Evolutionary conservation across 2,329 filamentous ascomycete genomes (phyloP).

Genomic region (Monilinia fructicola): DNA sequence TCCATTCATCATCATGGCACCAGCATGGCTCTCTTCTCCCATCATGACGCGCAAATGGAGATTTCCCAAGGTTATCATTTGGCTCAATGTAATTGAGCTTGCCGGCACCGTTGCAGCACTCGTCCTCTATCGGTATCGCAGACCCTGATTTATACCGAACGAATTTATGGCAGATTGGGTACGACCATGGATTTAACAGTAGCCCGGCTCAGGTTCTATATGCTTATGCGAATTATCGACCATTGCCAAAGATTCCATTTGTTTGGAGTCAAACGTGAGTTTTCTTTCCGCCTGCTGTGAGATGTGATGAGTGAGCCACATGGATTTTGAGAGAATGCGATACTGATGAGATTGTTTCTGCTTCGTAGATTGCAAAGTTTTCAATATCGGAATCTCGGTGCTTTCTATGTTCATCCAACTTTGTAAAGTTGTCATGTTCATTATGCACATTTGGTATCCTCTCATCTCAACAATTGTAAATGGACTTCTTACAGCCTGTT

Average conservation of each 20-base stretch:
- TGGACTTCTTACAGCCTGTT: slow-evolving; percentile 58
- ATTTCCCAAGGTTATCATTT: slow-evolving; percentile 47
- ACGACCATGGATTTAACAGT: slow-evolving; percentile 70
- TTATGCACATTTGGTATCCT: slow-evolving; percentile 71
- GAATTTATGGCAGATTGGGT: slow-evolving; percentile 71
- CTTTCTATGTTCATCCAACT: slow-evolving; percentile 75
- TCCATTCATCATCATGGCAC: slow-evolving; percentile 11
- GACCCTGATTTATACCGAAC: slow-evolving; percentile 72
- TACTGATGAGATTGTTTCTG: slow-evolving; percentile 21
- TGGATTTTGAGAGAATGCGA: background rate
- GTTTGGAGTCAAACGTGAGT: slow-evolving; percentile 74
- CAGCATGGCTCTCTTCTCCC: slow-evolving; percentile 15
- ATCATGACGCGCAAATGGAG: slow-evolving; percentile 46
- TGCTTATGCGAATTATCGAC: slow-evolving; percentile 68
- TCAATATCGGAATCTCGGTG: slow-evolving; percentile 74
- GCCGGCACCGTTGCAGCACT: slow-evolving; percentile 63
- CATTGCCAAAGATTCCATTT: slow-evolving; percentile 61
- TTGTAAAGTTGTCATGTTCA: slow-evolving; percentile 65
- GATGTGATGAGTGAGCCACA: background rate
- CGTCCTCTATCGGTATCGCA: slow-evolving; percentile 69
- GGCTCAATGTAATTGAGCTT: slow-evolving; percentile 65
- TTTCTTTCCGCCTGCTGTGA: background rate
- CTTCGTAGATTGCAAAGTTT: slow-evolving; percentile 67
- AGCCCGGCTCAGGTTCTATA: slow-evolving; percentile 68
- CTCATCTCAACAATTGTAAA: slow-evolving; percentile 61